A percentile compares a stretch with the other conserved stretches of the same genome.
These are phyloP conservation scores for Fragilaria radians DNA, from an alignment of 108 stramenopile genomes.

Conservation along the genomic window DNA sequence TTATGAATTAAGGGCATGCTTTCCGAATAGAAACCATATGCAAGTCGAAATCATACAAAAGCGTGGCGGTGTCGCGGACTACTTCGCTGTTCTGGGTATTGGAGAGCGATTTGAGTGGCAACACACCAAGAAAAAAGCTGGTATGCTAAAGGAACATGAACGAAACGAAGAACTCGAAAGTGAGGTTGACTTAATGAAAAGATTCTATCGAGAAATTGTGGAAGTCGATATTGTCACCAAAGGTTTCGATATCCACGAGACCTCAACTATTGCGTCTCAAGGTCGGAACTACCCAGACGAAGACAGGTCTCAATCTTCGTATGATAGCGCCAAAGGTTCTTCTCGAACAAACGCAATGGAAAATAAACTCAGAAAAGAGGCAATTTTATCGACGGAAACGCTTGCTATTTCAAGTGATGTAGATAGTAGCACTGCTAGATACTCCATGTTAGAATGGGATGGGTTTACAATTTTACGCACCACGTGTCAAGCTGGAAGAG, in stretches of 20 bases:
- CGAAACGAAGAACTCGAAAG: conserved; percentile 31
- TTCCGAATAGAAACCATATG: background rate
- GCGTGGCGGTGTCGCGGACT: conserved; percentile 71
- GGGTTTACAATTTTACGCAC: background rate
- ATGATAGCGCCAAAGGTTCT: background rate
- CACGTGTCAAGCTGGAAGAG: conserved; percentile 4
- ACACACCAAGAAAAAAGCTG: conserved; percentile 25
- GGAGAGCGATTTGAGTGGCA: conserved; percentile 47
- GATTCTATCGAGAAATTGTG: conserved; percentile 78
- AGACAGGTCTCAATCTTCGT: background rate
- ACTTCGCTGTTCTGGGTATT: conserved; percentile 78
- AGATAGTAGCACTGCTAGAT: background rate
- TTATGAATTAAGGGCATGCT: too few relatives aligned
- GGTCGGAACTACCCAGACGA: too few relatives aligned
- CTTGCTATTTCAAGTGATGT: background rate
- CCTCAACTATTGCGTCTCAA: too few relatives aligned
- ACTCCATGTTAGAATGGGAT: background rate
- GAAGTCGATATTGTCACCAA: conserved; percentile 24
- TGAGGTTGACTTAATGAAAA: conserved; percentile 25
- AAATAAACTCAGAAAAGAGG: background rate
- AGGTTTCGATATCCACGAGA: background rate
- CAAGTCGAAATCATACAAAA: too few relatives aligned
- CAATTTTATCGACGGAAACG: background rate
- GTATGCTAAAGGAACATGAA: conserved; percentile 8
- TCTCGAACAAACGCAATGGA: background rate